Evolutionary conservation across 2,329 filamentous ascomycete genomes (phyloP).

Genomic region (Calonectria pauciramosa): DNA sequence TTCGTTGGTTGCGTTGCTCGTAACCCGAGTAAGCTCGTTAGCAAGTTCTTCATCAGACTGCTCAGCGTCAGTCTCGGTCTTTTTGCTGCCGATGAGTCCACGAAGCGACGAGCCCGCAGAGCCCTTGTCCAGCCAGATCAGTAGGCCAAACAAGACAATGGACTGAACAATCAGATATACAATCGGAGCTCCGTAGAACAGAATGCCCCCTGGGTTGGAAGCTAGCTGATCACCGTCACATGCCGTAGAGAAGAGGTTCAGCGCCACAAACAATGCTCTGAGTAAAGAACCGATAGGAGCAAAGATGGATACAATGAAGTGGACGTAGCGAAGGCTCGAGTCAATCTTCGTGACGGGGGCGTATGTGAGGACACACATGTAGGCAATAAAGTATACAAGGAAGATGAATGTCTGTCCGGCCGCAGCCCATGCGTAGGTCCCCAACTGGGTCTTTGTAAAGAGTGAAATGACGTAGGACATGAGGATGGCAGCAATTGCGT

Average conservation of each 20-base stretch:
- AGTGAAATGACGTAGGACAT: constrained; percentile 87
- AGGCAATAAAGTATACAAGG: constrained; percentile 79
- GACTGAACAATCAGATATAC: constrained; percentile 85
- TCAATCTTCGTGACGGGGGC: constrained; percentile 79
- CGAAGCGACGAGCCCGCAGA: constrained; percentile 69
- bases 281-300: constrained; percentile 84
- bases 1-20: constrained; percentile 49
- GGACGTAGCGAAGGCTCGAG: constrained; percentile 73
- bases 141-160: constrained; percentile 76
- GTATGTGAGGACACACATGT: constrained; percentile 81
- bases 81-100: constrained; percentile 53
- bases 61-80: constrained; percentile 47
- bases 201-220: constrained; percentile 77
- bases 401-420: constrained; percentile 81
- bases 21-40: constrained; percentile 75
- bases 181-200: constrained; percentile 86
- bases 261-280: constrained; percentile 79
- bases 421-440: constrained; percentile 86
- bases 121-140: constrained; percentile 87
- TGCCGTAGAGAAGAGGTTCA: constrained; percentile 87
- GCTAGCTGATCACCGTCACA: constrained; percentile 77
- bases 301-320: constrained; percentile 81
- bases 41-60: constrained; percentile 71
- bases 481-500: constrained; percentile 82
- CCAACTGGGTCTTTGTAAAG: constrained; percentile 82